Conservation (phyloP, 2,329 filamentous ascomycete genomes). For the Bipolaris oryzae region DNA sequence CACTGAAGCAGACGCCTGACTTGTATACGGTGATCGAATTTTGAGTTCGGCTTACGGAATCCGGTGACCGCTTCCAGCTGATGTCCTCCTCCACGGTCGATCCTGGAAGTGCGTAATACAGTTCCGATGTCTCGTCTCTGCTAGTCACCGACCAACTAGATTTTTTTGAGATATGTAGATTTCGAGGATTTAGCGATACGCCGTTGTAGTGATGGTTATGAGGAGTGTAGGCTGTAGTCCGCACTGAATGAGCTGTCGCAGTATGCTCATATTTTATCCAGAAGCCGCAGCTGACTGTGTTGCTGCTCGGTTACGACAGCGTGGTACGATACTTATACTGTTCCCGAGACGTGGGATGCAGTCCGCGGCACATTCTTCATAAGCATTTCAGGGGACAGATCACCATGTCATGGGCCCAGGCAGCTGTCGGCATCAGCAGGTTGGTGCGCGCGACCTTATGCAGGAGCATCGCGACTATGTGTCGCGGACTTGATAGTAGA, state of each 20-base stretch:
- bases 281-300: constrained; percentile 15
- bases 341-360: not conserved
- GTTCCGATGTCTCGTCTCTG: constrained; percentile 4
- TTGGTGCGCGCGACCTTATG: constrained; percentile 23
- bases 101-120: constrained; percentile 13
- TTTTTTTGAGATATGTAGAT: not conserved
- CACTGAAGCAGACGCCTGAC: not conserved
- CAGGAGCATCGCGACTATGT: constrained; percentile 24
- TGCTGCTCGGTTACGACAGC: not conserved
- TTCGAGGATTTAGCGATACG: constrained; percentile 7
- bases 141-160: not conserved
- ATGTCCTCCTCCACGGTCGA: constrained; percentile 1
- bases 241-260: constrained; percentile 21
- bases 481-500: constrained; percentile 25
- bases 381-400: not conserved
- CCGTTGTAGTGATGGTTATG: constrained; percentile 8
- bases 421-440: constrained; percentile 34
- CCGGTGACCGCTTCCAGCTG: constrained; percentile 6
- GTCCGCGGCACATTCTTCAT: not conserved
- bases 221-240: constrained; percentile 19
- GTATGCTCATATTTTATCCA: constrained; percentile 29
- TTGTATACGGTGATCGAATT: constrained; percentile 23
- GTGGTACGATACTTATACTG: constrained; percentile 2
- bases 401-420: constrained; percentile 18
- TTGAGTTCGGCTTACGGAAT: not conserved